A percentile compares a stretch with the other conserved stretches of the same genome.
phyloP scores from a whole-genome alignment of 208 protist genomes.

The Perkinsela sp. region DNA sequence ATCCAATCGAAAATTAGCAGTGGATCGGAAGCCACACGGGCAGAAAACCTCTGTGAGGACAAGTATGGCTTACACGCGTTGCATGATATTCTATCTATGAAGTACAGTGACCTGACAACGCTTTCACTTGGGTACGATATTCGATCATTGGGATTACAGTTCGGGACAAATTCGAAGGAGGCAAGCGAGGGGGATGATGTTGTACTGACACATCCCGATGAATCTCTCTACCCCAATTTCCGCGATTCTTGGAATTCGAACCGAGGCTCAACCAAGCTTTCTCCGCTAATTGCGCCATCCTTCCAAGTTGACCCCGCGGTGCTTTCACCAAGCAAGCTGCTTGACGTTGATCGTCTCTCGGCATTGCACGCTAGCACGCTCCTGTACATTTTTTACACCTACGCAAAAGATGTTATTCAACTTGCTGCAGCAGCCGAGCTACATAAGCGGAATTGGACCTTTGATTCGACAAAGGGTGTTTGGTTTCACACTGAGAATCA shows the following conservation, averaged over 20 bases:
- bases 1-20: too few species aligned
- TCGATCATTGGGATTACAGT: background rate
- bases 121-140: background rate
- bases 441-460: slow-evolving; percentile 64
- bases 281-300: background rate
- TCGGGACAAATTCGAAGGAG: background rate
- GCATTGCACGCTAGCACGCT: slow-evolving; percentile 78
- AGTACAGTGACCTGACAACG: background rate
- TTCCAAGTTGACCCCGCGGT: background rate
- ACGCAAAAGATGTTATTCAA: slow-evolving; percentile 84
- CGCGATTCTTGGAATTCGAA: background rate
- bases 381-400: slow-evolving; percentile 94
- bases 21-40: background rate
- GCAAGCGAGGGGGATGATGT: background rate
- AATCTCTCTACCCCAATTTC: background rate
- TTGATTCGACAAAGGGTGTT: slow-evolving; percentile 7
- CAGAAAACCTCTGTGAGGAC: background rate
- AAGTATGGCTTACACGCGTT: background rate
- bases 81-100: background rate
- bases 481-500: background rate
- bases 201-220: background rate
- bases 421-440: slow-evolving; percentile 64
- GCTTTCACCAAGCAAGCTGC: background rate
- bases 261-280: background rate
- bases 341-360: slow-evolving; percentile 38